Percentiles rank a stretch among this genome's conserved stretches.
Evolutionary conservation across 2,329 filamentous ascomycete genomes (phyloP).

Genomic region (Trichoderma sp.): DNA sequence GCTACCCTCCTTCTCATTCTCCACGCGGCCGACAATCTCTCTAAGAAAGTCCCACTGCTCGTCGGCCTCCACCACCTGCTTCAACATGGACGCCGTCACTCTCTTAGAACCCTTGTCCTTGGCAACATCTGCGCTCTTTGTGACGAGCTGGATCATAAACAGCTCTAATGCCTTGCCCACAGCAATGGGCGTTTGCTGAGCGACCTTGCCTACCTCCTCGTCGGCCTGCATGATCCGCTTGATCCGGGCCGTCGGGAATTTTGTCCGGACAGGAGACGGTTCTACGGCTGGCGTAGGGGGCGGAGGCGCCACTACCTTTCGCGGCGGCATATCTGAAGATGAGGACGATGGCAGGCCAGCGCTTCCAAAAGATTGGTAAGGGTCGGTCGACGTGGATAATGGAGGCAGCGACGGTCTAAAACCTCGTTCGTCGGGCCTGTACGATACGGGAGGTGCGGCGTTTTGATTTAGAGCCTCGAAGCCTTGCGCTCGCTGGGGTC

Average conservation of each 20-base stretch:
- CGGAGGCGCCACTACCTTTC: constrained; percentile 32
- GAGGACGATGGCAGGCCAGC: background rate
- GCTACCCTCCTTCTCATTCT: constrained; percentile 50
- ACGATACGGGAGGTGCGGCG: constrained; percentile 21
- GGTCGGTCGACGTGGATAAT: background rate
- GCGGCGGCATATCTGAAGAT: constrained; percentile 36
- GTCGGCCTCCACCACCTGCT: constrained; percentile 81
- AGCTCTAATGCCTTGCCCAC: constrained; percentile 94
- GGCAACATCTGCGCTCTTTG: constrained; percentile 82
- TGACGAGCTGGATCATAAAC: constrained; percentile 94
- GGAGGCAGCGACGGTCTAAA: constrained; percentile 13
- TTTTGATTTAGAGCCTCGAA: constrained; percentile 9
- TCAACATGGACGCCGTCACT: constrained; percentile 86
- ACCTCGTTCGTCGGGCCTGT: constrained; percentile 21
- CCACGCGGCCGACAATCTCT: constrained; percentile 86
- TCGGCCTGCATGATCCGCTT: constrained; percentile 99
- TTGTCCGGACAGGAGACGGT: constrained; percentile 79
- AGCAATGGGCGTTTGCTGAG: constrained; percentile 93
- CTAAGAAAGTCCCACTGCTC: constrained; percentile 92
- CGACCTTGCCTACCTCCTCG: constrained; percentile 97
- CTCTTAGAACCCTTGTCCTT: constrained; percentile 80
- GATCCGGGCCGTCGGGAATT: constrained; percentile 95
- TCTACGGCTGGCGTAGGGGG: constrained; percentile 44
- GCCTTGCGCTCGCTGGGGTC: constrained; percentile 16
- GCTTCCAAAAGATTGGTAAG: background rate